phyloP scores from a whole-genome alignment of 192 early-diverging fungal genomes.

The Pecoramyces ruminantium region DNA sequence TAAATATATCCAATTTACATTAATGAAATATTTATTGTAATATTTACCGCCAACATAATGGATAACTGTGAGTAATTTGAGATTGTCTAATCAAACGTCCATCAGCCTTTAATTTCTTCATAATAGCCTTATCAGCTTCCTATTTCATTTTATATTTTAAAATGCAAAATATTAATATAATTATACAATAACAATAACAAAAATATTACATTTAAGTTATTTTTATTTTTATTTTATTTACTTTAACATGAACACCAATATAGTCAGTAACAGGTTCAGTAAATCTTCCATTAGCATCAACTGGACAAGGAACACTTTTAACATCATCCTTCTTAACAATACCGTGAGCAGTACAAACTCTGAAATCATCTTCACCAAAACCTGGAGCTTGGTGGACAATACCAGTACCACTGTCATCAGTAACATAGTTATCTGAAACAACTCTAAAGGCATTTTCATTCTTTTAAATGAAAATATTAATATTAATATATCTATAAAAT shows the following conservation, averaged over 20 bases:
- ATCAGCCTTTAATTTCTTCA: slow-evolving; percentile 69
- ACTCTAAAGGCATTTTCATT: slow-evolving; percentile 62
- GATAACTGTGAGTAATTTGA: slow-evolving; percentile 81
- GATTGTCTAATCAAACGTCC: slow-evolving; percentile 80
- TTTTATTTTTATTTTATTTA: no score
- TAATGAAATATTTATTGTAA: background rate
- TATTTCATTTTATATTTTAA: no score
- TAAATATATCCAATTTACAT: background rate
- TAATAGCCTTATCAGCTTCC: slow-evolving; percentile 92
- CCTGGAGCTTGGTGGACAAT: slow-evolving; percentile 95
- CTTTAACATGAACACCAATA: slow-evolving; percentile 72
- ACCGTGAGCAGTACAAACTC: slow-evolving; percentile 64
- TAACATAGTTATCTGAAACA: slow-evolving; percentile 79
- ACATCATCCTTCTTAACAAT: slow-evolving; percentile 63
- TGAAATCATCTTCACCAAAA: slow-evolving; percentile 98
- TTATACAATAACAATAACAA: no score
- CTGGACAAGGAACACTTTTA: slow-evolving; percentile 64
- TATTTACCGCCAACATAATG: slow-evolving; percentile 78
- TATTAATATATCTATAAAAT: background rate
- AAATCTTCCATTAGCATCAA: slow-evolving; percentile 71
- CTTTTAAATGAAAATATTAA: slow-evolving; percentile 17
- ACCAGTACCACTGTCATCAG: slow-evolving; percentile 84
- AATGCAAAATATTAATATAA: no score
- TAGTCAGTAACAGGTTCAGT: slow-evolving; percentile 62
- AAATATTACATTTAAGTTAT: no score